phyloP scores from a whole-genome alignment of 2,329 filamentous ascomycete species.

The Trichoderma polysporum region DNA sequence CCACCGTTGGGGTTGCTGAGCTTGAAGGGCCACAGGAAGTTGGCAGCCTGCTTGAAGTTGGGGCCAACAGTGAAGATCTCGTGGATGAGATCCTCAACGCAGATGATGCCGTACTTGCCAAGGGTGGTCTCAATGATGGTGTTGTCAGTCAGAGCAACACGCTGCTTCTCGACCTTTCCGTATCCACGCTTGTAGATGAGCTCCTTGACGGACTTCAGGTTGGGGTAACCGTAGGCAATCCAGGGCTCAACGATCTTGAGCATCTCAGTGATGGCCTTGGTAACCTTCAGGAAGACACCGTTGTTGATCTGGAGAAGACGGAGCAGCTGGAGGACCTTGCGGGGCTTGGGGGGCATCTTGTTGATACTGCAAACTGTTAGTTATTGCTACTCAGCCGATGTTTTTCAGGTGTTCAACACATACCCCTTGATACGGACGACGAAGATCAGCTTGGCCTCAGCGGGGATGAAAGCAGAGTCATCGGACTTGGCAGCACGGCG shows the following conservation, averaged over 20 bases:
- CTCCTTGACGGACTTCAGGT: conserved; percentile 98
- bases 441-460: conserved; percentile 95
- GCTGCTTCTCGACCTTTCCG: conserved; percentile 98
- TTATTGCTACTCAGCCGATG: too few species aligned
- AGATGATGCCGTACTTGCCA: conserved; percentile 98
- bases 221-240: conserved; percentile 99
- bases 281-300: conserved; percentile 95
- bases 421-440: conserved; percentile 98
- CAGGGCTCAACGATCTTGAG: conserved; percentile 98
- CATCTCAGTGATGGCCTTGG: conserved; percentile 98
- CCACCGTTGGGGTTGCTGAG: conserved; percentile 96
- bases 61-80: conserved; percentile 98
- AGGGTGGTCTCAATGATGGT: conserved; percentile 94
- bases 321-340: conserved; percentile 99
- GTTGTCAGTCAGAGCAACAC: conserved; percentile 95
- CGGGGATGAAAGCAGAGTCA: conserved; percentile 90
- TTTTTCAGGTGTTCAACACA: conserved; percentile 31
- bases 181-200: conserved; percentile 99
- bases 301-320: conserved; percentile 99
- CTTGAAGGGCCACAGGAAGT: conserved; percentile 99
- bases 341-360: conserved; percentile 99
- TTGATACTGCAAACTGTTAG: conserved; percentile 73
- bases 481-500: conserved; percentile 84
- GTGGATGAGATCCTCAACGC: conserved; percentile 98
- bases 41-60: conserved; percentile 99